Conservation (phyloP, 2,329 filamentous ascomycete species). For the Aureobasidium musti region DNA sequence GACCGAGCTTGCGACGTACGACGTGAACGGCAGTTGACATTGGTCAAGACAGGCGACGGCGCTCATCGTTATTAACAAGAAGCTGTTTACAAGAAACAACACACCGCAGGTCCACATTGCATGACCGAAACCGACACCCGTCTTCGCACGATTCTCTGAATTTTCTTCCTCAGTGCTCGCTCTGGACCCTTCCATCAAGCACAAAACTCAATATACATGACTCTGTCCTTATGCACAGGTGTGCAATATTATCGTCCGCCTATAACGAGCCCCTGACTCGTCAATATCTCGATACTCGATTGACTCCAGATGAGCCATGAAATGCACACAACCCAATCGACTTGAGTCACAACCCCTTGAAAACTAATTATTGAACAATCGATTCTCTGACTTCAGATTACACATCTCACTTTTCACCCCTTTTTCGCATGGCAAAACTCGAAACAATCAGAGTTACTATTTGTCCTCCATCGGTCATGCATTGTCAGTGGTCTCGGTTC, state of each 20-base stretch:
- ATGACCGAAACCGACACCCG: slow-evolving; percentile 4
- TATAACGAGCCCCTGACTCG: slow-evolving; percentile 3
- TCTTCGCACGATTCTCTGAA: neutral
- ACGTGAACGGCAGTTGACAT: slow-evolving; percentile 10
- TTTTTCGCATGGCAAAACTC: neutral
- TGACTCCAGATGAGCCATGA: neutral
- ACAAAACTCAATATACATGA: slow-evolving; percentile 1
- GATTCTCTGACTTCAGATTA: neutral
- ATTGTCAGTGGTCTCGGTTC: neutral
- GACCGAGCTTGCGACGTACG: slow-evolving; percentile 12
- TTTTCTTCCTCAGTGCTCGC: neutral
- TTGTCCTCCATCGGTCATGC: neutral
- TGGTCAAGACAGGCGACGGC: slow-evolving; percentile 12
- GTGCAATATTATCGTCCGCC: neutral
- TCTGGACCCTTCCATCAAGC: neutral
- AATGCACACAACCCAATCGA: neutral
- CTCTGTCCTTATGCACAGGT: neutral
- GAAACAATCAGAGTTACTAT: neutral
- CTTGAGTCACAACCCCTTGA: neutral
- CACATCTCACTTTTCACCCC: neutral
- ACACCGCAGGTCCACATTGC: slow-evolving; percentile 3
- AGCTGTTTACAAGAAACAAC: slow-evolving; percentile 13
- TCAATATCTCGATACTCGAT: neutral
- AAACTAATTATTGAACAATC: neutral
- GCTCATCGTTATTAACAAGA: neutral